Percentiles rank a stretch among this genome's conserved stretches.
These are phyloP conservation scores for Discostella pseudostelligera DNA, from an alignment of 108 stramenopile species.

Conservation along the genomic window DNA sequence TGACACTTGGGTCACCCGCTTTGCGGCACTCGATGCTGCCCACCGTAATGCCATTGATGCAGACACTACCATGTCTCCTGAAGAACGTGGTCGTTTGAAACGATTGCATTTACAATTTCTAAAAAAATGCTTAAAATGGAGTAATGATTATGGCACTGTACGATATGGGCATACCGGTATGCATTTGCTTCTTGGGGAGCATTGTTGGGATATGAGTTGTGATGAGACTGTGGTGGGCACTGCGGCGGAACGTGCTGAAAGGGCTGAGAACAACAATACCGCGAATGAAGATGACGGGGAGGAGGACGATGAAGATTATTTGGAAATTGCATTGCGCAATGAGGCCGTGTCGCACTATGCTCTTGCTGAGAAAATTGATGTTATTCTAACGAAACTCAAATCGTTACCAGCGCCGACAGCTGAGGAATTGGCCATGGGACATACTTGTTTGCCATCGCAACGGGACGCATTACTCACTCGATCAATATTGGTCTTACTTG, in stretches of 20 bases:
- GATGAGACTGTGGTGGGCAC: slow-evolving; percentile 37
- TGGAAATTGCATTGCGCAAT: slow-evolving; percentile 53
- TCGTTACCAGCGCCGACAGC: slow-evolving; percentile 70
- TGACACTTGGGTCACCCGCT: slow-evolving; percentile 55
- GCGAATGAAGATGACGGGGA: slow-evolving; percentile 33
- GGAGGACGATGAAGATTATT: slow-evolving; percentile 60
- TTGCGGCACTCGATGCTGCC: slow-evolving; percentile 57
- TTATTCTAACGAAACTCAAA: slow-evolving; percentile 63
- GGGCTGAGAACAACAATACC: not conserved
- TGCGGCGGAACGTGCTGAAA: slow-evolving; percentile 15
- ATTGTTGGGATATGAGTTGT: slow-evolving; percentile 62
- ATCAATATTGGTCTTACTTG: slow-evolving; percentile 60
- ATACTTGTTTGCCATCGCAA: slow-evolving; percentile 72
- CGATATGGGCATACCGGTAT: slow-evolving; percentile 58
- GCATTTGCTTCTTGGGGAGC: slow-evolving; percentile 65
- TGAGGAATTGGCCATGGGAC: slow-evolving; percentile 61
- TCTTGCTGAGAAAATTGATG: slow-evolving; percentile 66
- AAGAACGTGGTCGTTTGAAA: slow-evolving; percentile 64
- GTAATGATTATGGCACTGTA: slow-evolving; percentile 63
- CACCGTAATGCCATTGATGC: slow-evolving; percentile 62
- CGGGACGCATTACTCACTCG: slow-evolving; percentile 84
- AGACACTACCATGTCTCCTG: slow-evolving; percentile 22
- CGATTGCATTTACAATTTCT: slow-evolving; percentile 77
- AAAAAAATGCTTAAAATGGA: slow-evolving; percentile 63
- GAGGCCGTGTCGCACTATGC: slow-evolving; percentile 80